Conservation (phyloP, 2,329 filamentous ascomycete species). For the Coleophoma eucalyptorum region DNA sequence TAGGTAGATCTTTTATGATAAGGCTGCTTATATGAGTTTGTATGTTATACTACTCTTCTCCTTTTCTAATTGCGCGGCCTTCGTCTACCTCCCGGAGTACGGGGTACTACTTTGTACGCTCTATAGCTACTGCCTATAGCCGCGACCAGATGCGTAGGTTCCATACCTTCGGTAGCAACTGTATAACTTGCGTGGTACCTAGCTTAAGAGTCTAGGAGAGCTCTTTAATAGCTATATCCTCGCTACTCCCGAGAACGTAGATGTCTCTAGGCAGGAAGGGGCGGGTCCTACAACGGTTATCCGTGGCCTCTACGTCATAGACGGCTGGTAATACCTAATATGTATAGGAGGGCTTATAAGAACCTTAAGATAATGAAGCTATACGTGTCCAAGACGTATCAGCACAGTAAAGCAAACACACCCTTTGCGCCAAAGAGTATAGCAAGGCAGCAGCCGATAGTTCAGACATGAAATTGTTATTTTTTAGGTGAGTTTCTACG, state of each 20-base stretch:
- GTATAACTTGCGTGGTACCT: neutral
- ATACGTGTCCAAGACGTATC: neutral
- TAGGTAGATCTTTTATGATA: too few species aligned
- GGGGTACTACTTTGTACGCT: too few species aligned
- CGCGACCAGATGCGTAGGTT: conserved; percentile 30
- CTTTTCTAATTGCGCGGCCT: too few species aligned
- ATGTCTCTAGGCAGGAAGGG: too few species aligned
- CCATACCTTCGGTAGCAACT: conserved; percentile 1
- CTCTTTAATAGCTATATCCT: conserved; percentile 1
- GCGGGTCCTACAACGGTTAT: neutral
- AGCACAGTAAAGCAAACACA: conserved; percentile 1
- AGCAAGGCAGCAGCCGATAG: conserved; percentile 5
- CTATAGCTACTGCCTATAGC: conserved; percentile 27
- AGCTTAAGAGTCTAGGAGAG: neutral
- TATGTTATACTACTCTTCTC: too few species aligned
- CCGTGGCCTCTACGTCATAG: neutral
- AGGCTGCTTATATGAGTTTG: too few species aligned
- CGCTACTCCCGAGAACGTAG: neutral
- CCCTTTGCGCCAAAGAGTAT: conserved; percentile 1
- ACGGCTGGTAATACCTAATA: neutral
- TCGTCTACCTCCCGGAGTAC: too few species aligned
- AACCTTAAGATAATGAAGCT: neutral
- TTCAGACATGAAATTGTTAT: too few species aligned
- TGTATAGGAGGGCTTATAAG: neutral
- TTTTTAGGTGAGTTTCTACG: too few species aligned